phyloP scores from a whole-genome alignment of 163 green algal genomes.

The Scenedesmus sp. region DNA sequence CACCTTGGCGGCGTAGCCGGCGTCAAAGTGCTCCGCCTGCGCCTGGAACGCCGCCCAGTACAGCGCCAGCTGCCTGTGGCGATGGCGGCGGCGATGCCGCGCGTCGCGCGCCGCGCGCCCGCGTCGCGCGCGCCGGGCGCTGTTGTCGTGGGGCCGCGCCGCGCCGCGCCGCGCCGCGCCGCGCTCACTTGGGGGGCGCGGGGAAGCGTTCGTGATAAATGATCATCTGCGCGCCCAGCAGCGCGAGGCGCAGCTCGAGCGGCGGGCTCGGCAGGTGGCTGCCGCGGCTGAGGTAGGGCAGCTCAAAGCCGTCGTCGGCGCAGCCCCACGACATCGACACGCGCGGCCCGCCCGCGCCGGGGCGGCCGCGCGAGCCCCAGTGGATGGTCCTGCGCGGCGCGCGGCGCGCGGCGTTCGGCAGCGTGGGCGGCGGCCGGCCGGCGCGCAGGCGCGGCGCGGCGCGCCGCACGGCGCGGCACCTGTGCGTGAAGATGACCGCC shows the following conservation, averaged over 20 bases:
- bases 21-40: slow-evolving; percentile 47
- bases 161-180: neutral
- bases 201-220: slow-evolving; percentile 68
- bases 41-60: slow-evolving; percentile 56
- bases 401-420: too few relatives aligned
- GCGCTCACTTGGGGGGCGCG: slow-evolving; percentile 43
- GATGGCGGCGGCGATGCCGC: neutral
- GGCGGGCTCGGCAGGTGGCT: slow-evolving; percentile 57
- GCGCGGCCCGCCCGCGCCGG: slow-evolving; percentile 49
- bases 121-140: too few relatives aligned
- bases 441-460: too few relatives aligned
- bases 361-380: slow-evolving; percentile 60
- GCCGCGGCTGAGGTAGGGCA: slow-evolving; percentile 55
- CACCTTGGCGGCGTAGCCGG: slow-evolving; percentile 48
- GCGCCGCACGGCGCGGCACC: too few relatives aligned
- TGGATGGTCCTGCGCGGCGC: slow-evolving; percentile 65
- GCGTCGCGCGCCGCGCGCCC: too few relatives aligned
- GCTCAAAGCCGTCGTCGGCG: slow-evolving; percentile 62
- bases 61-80: slow-evolving; percentile 49
- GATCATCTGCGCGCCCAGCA: slow-evolving; percentile 66
- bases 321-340: slow-evolving; percentile 65
- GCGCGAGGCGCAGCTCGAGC: slow-evolving; percentile 52
- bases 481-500: slow-evolving; percentile 71
- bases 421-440: too few relatives aligned
- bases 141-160: neutral